Evolutionary conservation across 179 eudicot genomes (phyloP).

Genomic region (Vitellaria paradoxa): DNA sequence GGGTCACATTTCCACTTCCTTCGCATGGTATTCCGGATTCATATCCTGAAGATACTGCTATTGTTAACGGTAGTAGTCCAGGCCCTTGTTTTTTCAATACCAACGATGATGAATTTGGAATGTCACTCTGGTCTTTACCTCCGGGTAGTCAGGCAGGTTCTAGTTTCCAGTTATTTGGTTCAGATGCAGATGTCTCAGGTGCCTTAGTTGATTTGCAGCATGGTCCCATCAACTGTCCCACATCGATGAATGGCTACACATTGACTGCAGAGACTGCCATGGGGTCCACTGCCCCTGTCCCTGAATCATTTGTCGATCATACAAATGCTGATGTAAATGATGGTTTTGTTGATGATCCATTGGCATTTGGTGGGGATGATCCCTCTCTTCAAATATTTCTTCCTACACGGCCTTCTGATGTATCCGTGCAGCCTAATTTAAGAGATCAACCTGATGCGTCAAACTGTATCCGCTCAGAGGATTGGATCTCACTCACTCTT

Average conservation of each 20-base stretch:
- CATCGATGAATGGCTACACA: conserved; percentile 55
- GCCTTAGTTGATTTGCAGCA: conserved; percentile 52
- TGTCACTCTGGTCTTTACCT: conserved; percentile 69
- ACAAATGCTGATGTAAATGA: conserved; percentile 50
- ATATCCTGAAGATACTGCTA: conserved; percentile 49
- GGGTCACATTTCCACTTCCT: conserved; percentile 38
- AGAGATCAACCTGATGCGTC: conserved; percentile 51
- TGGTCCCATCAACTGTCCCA: conserved; percentile 41
- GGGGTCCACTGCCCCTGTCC: conserved; percentile 44
- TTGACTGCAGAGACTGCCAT: conserved; percentile 44
- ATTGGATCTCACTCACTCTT: conserved; percentile 92
- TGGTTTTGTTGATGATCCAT: conserved; percentile 78
- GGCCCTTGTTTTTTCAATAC: conserved; percentile 54
- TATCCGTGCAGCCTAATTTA: conserved; percentile 42
- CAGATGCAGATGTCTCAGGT: conserved; percentile 66
- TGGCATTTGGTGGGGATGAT: conserved; percentile 77
- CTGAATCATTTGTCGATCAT: conserved; percentile 40
- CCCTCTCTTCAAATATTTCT: conserved; percentile 93
- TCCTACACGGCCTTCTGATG: conserved; percentile 77
- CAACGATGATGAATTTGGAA: conserved; percentile 66
- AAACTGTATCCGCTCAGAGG: conserved; percentile 54
- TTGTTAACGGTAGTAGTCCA: conserved; percentile 50
- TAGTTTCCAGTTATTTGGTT: conserved; percentile 73
- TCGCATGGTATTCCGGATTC: conserved; percentile 56
- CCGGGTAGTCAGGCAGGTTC: conserved; percentile 54